Percentiles rank a stretch among this genome's conserved stretches.
Evolutionary conservation across 176 grass and related monocot species (phyloP).

Genomic region (Raddia distichophylla): DNA sequence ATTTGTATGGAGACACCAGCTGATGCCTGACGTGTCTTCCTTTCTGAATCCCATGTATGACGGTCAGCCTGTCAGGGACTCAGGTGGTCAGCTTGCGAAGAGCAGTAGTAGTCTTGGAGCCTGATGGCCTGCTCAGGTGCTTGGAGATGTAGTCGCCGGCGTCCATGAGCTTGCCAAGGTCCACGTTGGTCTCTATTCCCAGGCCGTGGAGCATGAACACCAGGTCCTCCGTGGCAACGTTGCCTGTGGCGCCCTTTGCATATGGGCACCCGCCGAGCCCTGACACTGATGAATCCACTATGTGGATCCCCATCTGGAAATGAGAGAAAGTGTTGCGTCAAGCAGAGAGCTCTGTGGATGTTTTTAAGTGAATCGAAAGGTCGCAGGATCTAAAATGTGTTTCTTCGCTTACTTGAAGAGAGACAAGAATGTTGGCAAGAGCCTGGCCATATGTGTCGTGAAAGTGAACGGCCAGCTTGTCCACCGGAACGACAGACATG

Average conservation of each 20-base stretch:
- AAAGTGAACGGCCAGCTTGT: constrained; percentile 88
- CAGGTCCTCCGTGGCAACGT: constrained; percentile 82
- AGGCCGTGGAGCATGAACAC: constrained; percentile 95
- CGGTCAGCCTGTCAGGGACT: constrained; percentile 16
- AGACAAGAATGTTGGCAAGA: constrained; percentile 78
- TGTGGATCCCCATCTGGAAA: constrained; percentile 72
- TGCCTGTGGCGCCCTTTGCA: constrained; percentile 81
- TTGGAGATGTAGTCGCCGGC: constrained; percentile 90
- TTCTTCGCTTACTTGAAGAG: constrained; percentile 84
- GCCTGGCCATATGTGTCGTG: constrained; percentile 94
- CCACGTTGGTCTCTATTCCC: constrained; percentile 72
- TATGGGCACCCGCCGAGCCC: constrained; percentile 91
- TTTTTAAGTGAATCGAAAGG: not conserved
- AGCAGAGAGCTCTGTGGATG: not conserved
- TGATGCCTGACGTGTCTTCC: not conserved
- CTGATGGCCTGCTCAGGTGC: constrained; percentile 63
- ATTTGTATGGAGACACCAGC: not conserved
- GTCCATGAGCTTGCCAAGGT: constrained; percentile 77
- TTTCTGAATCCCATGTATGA: not conserved
- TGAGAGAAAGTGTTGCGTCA: not conserved
- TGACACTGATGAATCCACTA: constrained; percentile 79
- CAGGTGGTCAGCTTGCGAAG: constrained; percentile 47
- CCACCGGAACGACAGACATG: constrained; percentile 65
- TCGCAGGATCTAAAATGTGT: not conserved
- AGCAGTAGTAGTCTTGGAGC: constrained; percentile 74